Evolutionary conservation across 768 basidiomycete genomes (phyloP), one percentile per base, ranked within the genome.

Genomic region (Daedaleopsis sinensis): DNA sequence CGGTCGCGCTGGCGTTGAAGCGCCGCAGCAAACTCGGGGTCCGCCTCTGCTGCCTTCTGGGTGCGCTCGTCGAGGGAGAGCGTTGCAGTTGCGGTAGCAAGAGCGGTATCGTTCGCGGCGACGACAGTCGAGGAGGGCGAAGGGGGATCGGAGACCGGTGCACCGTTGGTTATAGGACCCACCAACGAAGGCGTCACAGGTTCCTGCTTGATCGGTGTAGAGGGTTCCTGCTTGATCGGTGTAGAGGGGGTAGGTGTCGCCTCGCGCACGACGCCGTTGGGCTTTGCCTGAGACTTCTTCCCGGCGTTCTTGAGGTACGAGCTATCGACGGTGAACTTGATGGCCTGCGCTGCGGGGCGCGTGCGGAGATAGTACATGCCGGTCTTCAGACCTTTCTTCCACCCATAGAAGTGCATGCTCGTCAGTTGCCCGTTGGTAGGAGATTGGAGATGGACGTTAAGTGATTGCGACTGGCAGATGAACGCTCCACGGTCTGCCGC

Each of bases 361-460:
- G 97, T 98, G 57, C 97, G 87, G 52, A 99, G 83, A 76, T 99
- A 98, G 78, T 94, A 95, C 93, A 96, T 96, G 67, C 96, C 97
- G 1, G 97, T 99, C 85, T 99, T 99, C 71, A 99, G 78, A 37
- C 97, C 97, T 78, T 94, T 94, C 84, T 96, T 96, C 97, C 97
- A 98, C n/a, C 95, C 97, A 73, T 98, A 98, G 81, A 96, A 96
- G 76, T 96, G 94, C 94, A 95, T 95, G 63, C 89, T 91, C 42
- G 94, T 96, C 64, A 99, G 80, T 74, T 99, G 96, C 10, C 93
- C 93, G 59, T 89, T 80, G 3, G 94, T 94, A 35, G 96, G 96
- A 42, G 89, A 80, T 72, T 92, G 88, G 51, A 99, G 77, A 73
- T 98, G 96, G 59, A 99, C 85, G 75, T 98, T 98, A 73, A 99